A percentile compares a stretch with the other conserved stretches of the same genome.
phyloP scores from a whole-genome alignment of 805 yeast genomes.

The Candida argentea region DNA sequence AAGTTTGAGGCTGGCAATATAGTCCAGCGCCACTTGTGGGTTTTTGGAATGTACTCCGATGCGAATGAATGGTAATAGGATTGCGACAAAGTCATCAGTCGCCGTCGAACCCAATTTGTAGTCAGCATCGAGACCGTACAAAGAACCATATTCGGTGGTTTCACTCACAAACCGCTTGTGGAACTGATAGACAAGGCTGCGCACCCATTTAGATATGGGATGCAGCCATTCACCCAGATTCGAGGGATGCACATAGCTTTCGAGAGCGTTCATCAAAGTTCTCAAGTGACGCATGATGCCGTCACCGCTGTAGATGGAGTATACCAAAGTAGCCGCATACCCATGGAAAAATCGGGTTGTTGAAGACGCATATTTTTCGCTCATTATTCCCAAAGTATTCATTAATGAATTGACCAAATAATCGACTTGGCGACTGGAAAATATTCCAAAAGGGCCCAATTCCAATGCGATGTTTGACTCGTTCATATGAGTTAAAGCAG shows the following conservation, averaged over 20 bases:
- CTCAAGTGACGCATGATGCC: conserved; percentile 45
- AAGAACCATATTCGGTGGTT: conserved; percentile 20
- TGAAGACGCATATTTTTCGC: conserved; percentile 35
- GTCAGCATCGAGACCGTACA: conserved; percentile 15
- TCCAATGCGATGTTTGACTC: conserved; percentile 10
- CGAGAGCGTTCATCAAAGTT: conserved; percentile 55
- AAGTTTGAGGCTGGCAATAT: conserved; percentile 49
- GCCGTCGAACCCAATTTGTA: conserved; percentile 28
- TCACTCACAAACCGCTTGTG: conserved; percentile 51
- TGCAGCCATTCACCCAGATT: conserved; percentile 85
- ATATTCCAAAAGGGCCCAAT: conserved; percentile 51
- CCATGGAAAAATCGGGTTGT: conserved; percentile 33
- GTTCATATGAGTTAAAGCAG: conserved; percentile 26
- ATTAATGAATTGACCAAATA: conserved; percentile 47
- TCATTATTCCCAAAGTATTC: conserved; percentile 36
- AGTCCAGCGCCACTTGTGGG: conserved; percentile 42
- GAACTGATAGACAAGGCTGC: conserved; percentile 46
- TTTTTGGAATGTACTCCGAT: conserved; percentile 76
- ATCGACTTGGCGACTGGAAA: conserved; percentile 51
- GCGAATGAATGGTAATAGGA: conserved; percentile 46
- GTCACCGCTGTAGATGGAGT: conserved; percentile 41
- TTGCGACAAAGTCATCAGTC: conserved; percentile 33
- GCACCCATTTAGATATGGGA: conserved; percentile 55
- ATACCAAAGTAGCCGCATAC: conserved; percentile 39
- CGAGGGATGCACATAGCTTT: conserved; percentile 86